Percentiles rank a stretch among this genome's conserved stretches.
These are phyloP conservation scores for Cladosporium austrohemisphaericum DNA, from an alignment of 2,329 filamentous ascomycete species.

Conservation along the genomic window DNA sequence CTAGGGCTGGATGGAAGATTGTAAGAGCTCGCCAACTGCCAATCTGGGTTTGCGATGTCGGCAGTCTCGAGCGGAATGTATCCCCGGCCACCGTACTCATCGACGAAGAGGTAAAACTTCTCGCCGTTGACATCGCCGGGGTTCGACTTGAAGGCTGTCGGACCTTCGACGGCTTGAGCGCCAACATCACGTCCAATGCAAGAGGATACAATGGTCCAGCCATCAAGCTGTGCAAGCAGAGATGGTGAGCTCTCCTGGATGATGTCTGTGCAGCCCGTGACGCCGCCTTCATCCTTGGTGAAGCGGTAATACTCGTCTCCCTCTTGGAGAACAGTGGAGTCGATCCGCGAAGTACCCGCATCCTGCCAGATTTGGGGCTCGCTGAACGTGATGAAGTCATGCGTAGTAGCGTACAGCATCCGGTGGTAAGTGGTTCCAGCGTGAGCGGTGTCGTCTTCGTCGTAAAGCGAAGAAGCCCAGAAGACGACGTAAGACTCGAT, in stretches of 20 bases:
- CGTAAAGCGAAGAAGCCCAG: conserved; percentile 49
- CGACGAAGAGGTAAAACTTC: conserved; percentile 55
- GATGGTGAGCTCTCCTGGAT: conserved; percentile 49
- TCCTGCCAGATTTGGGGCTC: conserved; percentile 51
- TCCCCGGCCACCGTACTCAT: conserved; percentile 50
- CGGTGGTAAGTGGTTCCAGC: conserved; percentile 47
- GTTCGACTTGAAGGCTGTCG: conserved; percentile 52
- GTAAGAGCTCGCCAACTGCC: conserved; percentile 47
- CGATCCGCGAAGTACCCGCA: conserved; percentile 49
- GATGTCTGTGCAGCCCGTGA: conserved; percentile 52
- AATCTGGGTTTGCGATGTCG: conserved; percentile 48
- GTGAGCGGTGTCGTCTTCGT: conserved; percentile 39
- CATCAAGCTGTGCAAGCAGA: conserved; percentile 40
- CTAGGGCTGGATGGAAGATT: conserved; percentile 49
- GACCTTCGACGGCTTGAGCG: conserved; percentile 49
- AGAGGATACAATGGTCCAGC: conserved; percentile 44
- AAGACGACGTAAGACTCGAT: conserved; percentile 44
- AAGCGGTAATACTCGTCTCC: conserved; percentile 49
- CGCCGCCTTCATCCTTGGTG: conserved; percentile 53
- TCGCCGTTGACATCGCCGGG: conserved; percentile 48
- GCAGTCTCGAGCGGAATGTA: conserved; percentile 53
- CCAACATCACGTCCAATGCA: conserved; percentile 53
- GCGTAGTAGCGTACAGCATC: conserved; percentile 52
- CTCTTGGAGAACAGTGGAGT: conserved; percentile 49
- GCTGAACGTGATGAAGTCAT: conserved; percentile 50